Conservation (phyloP, 768 basidiomycete species). For the Trichaptum fuscoviolaceum region DNA sequence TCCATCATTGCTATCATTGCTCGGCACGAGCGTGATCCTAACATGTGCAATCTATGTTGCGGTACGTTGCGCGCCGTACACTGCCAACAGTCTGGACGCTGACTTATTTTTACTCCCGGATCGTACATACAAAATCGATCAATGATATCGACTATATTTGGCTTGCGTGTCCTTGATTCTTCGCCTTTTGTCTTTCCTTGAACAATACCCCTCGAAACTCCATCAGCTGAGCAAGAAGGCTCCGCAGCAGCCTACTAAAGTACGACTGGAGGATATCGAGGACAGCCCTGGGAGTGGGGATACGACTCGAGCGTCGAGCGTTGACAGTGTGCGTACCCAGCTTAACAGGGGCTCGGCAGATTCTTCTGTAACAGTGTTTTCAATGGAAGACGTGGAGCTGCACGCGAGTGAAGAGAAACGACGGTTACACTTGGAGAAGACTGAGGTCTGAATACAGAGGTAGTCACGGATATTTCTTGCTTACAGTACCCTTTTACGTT, state of each 20-base stretch:
- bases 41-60: slow-evolving; percentile 59
- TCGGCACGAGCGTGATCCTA: slow-evolving; percentile 64
- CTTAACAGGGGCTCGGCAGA: not conserved
- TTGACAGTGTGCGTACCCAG: not conserved
- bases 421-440: not conserved
- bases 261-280: not conserved
- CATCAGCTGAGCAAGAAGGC: not conserved
- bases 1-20: slow-evolving; percentile 53
- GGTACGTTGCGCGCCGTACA: slow-evolving; percentile 27
- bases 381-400: not conserved
- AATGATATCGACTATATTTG: no score
- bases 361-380: not conserved
- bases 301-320: not conserved
- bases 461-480: not conserved
- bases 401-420: not conserved
- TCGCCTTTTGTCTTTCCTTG: not conserved
- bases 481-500: not conserved
- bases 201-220: not conserved
- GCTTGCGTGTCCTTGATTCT: not conserved
- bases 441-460: not conserved
- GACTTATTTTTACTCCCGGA: not conserved
- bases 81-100: not conserved
- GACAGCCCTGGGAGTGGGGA: not conserved
- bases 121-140: not conserved
- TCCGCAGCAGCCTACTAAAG: not conserved